Conservation (phyloP, 2,329 filamentous ascomycete species). For the Diaporthe nobilis region DNA sequence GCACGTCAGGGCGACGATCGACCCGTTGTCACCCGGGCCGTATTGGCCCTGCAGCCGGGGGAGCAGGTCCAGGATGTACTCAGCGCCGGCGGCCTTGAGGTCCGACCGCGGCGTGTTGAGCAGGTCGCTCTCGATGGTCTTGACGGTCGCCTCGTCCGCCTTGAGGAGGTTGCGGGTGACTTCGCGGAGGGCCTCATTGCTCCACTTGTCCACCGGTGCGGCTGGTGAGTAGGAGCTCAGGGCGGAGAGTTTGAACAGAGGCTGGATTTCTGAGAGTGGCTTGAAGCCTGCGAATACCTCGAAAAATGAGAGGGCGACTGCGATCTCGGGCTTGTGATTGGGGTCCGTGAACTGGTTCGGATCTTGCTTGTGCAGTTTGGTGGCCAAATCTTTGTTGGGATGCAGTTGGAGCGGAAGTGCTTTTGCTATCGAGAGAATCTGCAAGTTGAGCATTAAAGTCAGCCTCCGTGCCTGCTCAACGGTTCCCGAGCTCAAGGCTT, state of each 20-base stretch:
- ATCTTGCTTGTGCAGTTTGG: slow-evolving; percentile 73
- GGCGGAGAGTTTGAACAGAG: slow-evolving; percentile 69
- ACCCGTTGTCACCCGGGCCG: slow-evolving; percentile 73
- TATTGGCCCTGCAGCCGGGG: slow-evolving; percentile 77
- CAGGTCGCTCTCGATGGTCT: slow-evolving; percentile 66
- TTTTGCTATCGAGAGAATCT: slow-evolving; percentile 81
- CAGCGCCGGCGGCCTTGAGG: slow-evolving; percentile 61
- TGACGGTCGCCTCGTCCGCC: slow-evolving; percentile 66
- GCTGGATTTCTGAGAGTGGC: slow-evolving; percentile 70
- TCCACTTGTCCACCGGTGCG: slow-evolving; percentile 59
- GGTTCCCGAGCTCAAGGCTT: accelerated
- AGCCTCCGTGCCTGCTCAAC: neutral
- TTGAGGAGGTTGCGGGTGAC: slow-evolving; percentile 69
- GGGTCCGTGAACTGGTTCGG: slow-evolving; percentile 77
- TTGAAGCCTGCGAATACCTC: slow-evolving; percentile 85
- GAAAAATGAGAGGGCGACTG: slow-evolving; percentile 78
- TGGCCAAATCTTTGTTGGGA: slow-evolving; percentile 77
- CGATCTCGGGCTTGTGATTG: slow-evolving; percentile 87
- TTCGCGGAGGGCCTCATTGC: slow-evolving; percentile 69
- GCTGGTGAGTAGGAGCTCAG: slow-evolving; percentile 67
- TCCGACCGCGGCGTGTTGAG: slow-evolving; percentile 60
- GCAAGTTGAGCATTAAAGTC: neutral
- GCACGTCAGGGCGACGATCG: slow-evolving; percentile 76
- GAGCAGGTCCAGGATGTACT: slow-evolving; percentile 75
- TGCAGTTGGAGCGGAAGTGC: slow-evolving; percentile 83